Conservation (phyloP, 1,284 basidiomycete species). For the Irpex sp. region DNA sequence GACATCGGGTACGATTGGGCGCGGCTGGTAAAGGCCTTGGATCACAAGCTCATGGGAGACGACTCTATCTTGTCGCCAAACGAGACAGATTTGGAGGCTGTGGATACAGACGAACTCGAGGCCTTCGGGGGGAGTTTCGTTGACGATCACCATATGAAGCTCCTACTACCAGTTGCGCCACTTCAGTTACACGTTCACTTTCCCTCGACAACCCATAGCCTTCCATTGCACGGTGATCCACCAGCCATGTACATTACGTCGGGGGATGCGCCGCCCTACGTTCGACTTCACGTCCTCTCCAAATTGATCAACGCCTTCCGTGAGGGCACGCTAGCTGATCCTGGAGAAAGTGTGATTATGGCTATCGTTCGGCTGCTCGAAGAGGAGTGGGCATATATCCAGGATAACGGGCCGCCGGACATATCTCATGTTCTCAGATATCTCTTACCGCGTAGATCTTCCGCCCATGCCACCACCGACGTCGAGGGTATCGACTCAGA, state of each 20-base stretch:
- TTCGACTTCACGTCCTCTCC: constrained; percentile 81
- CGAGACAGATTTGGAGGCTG: constrained; percentile 24
- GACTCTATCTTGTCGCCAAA: not conserved
- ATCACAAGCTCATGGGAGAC: constrained; percentile 44
- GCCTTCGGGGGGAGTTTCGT: constrained; percentile 57
- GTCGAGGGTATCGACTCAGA: not conserved
- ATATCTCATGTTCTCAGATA: constrained; percentile 61
- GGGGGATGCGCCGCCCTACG: constrained; percentile 70
- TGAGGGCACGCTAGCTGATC: constrained; percentile 53
- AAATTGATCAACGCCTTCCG: constrained; percentile 54
- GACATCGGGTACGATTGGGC: constrained; percentile 44
- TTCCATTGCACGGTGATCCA: constrained; percentile 51
- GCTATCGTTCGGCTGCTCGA: constrained; percentile 76
- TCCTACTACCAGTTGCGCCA: constrained; percentile 61
- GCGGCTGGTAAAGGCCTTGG: constrained; percentile 46
- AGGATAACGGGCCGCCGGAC: constrained; percentile 72
- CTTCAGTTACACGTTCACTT: constrained; percentile 69
- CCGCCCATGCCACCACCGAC: not conserved
- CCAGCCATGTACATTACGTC: constrained; percentile 81
- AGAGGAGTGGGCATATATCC: constrained; percentile 59
- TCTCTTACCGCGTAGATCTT: constrained; percentile 42
- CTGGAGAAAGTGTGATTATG: constrained; percentile 73
- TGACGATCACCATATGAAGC: constrained; percentile 44
- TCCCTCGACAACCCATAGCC: constrained; percentile 36
- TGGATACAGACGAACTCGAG: constrained; percentile 61